A percentile compares a stretch with the other conserved stretches of the same genome.
phyloP scores from a whole-genome alignment of 805 yeast genomes.

The Pichia thaimueangensis region DNA sequence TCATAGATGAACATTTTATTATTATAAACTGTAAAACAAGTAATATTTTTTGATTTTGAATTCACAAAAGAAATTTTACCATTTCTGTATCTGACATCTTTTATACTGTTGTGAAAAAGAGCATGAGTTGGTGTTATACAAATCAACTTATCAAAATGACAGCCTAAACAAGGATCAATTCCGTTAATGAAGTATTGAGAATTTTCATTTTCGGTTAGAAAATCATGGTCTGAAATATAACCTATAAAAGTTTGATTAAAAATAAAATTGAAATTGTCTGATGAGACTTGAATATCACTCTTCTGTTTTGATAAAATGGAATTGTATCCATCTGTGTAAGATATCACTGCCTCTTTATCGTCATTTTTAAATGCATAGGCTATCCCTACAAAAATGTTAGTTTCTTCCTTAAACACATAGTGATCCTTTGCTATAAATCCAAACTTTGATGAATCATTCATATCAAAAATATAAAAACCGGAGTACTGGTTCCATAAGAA shows the following conservation, averaged over 20 bases:
- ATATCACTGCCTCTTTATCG: neutral
- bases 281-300: neutral
- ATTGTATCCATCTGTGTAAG: conserved; percentile 4
- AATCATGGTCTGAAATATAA: neutral
- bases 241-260: neutral
- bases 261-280: neutral
- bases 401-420: neutral
- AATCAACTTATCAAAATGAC: neutral
- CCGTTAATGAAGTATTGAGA: neutral
- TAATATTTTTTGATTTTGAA: neutral
- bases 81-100: neutral
- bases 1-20: neutral
- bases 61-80: neutral
- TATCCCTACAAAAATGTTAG: conserved; percentile 1
- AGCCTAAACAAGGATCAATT: neutral
- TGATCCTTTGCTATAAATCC: neutral
- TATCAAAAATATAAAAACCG: neutral
- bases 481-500: neutral
- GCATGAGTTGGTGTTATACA: neutral
- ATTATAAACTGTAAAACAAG: neutral
- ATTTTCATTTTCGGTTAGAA: neutral
- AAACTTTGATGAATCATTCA: neutral
- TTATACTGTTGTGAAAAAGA: neutral
- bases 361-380: neutral
- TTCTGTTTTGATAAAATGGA: conserved; percentile 1